Evolutionary conservation across 441 rosid species (phyloP), one percentile per base, ranked within the genome.

Genomic region (Adansonia grandidieri): DNA sequence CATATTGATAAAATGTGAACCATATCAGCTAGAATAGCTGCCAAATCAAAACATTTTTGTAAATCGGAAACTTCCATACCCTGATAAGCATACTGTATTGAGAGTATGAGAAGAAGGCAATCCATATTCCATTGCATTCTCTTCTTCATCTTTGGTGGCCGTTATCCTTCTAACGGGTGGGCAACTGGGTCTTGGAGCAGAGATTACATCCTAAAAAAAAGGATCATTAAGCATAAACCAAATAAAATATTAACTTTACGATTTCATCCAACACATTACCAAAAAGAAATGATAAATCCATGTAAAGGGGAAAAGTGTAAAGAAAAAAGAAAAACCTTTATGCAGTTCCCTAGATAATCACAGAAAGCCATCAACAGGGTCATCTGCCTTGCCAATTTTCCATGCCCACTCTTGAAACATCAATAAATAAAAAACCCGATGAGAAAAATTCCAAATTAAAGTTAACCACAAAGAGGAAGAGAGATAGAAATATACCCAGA

Each of bases 91-190:
- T 79, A 93, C 91, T 0, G 99, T 96, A 84, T 96, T 93, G 14
- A 96, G 90, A 76, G 95, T 93, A 81, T 96, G 99, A 53, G 99
- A 96, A 84, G 99, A 96, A 81, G 99, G 98, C 88, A 96, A 85
- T 71, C 99, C 99, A 84, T 94, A 93, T 82, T 96, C 98, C 93
- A 94, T 73, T 40, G 99, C 97, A 84, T 96, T 92, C 0, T 96
- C 98, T 92, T 90, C 88, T 85, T 96, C 99, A 76, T 96, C 98
- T 87, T 90, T 93, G 11, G 99, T 96, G 3, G 97, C 94, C 2
- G 96, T 94, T 72, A 96, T 80, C 82, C 96, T 88, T 86, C 92
- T 89, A 69, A 93, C 94, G 2, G 98, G 97, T 10, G 99, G 99
- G 60, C 91, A 93, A 78, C 84, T 87, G 5, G 99, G 99, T 71